Evolutionary conservation across 805 yeast genomes (phyloP), one percentile per base, ranked within the genome.

Genomic region (Candida multigemmis): DNA sequence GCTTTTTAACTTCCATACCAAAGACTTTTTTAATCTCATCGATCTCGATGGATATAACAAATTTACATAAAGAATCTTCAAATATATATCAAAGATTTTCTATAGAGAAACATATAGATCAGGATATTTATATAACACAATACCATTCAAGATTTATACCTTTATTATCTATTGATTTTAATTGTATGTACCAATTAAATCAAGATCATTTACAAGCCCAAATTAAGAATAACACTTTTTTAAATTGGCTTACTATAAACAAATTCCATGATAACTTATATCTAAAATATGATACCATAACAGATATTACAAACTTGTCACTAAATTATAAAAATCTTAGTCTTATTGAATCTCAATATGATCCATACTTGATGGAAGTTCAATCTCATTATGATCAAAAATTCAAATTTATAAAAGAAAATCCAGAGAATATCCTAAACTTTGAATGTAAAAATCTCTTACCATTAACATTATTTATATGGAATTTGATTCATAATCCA

Each of bases 211-310:
- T n/a, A n/a, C n/a, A n/a, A n/a, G n/a, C n/a, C n/a, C 36, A 44
- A 19, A 38, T 48, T 15, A 41, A 38, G 28, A 50, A 38, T 30
- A 36, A 35, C 12, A 50, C 60, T 3, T 54, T 56, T 23, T 40
- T 53, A 28, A 46, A 44, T 23, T 56, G 64, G 64, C 18, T 52
- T 9, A 44, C 51, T 3, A 41, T 40, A 6, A 45, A 39, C 26
- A 28, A 41, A 20, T 44, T 46, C 23, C 38, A 38, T 14, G 41
- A 42, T 16, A 44, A 47, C 25, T 23, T 36, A 5, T 46, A 46
- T 27, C 20, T 31, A 10, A 23, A 17, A 12, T 42, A 28, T 22
- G 38, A 44, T 18, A 43, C 55, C 2, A 25, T 27, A 7, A 32
- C 23, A 3, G 19, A 25, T 7, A 26, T 43, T 12, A 46, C 53